Evolutionary conservation across 768 basidiomycete genomes (phyloP), one percentile per base, ranked within the genome.

Genomic region (Omphalotus guepiniiformis): DNA sequence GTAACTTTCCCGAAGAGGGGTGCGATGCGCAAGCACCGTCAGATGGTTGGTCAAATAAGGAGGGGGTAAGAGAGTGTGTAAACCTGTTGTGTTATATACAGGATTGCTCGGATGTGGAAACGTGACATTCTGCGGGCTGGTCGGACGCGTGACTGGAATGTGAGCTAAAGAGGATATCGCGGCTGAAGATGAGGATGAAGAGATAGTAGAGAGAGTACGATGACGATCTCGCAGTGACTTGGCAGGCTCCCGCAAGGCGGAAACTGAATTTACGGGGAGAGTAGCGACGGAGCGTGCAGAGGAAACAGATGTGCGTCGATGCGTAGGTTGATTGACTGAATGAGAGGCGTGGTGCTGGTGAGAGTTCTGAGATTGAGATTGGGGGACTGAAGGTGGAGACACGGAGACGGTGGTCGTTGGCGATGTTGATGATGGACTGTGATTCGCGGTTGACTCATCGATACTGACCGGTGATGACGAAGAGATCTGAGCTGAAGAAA

Each of bases 41-140:
- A 88, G 68, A 49, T 90, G 88, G 48, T 82, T 78, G 54, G 70
- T 76, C 51, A 86, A 62, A 58, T 88, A 88, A 34, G 86, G 85
- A 3, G 78, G 75, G 0, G 88, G 88, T 19, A 89, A 71, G 15
- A 88, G 70, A 0, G 85, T 77, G 58, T 90, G 88, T 7, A 84
- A 77, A 4, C 37, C 46, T 1, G 38, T 28, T 9, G 46, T 39
- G 28, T 47, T 28, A 29, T 30, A 38, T 27, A 30, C 29, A 38
- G 46, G 38, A 39, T 47, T 28, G 1, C 46, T 39, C 2, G 63
- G 80, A 76, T 6, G 75, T 67, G 5, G 79, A 71, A 42, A 79
- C 62, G 48, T 78, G 79, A 2, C 69, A 71, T 9, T 66, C 56
- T 26, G 66, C 38, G 29, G 64, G 60, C 11, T 47, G 13, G 46